Conservation (phyloP, 2,329 filamentous ascomycete species). For the Sphaceloma murrayae region DNA sequence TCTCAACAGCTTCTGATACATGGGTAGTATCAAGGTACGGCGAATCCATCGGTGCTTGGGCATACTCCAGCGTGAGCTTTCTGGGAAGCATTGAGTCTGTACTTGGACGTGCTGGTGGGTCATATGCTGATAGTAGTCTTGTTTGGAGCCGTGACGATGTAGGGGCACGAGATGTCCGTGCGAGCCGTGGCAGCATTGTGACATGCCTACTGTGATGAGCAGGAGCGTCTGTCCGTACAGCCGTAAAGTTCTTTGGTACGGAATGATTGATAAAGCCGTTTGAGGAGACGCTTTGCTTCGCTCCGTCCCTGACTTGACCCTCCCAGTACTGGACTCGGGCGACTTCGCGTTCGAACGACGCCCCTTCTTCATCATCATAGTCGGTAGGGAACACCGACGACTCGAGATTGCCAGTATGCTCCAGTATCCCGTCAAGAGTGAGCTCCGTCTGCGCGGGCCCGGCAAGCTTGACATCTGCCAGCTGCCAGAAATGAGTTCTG, state of each 20-base stretch:
- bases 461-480: not conserved
- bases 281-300: not conserved
- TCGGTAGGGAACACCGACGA: not conserved
- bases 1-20: too few species aligned
- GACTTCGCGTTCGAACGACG: not conserved
- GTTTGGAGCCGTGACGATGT: too few species aligned
- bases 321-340: not conserved
- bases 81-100: too few species aligned
- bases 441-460: not conserved
- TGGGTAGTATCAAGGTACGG: too few species aligned
- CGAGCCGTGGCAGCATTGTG: too few species aligned
- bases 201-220: too few species aligned
- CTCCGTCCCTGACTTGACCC: not conserved
- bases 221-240: not conserved
- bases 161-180: too few species aligned
- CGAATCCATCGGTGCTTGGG: too few species aligned
- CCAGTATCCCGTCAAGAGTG: slow-evolving; percentile 15
- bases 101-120: too few species aligned
- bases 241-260: not conserved
- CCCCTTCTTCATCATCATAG: not conserved
- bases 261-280: not conserved
- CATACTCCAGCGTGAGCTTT: too few species aligned
- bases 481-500: not conserved
- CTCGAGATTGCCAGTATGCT: not conserved
- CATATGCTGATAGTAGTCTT: too few species aligned